phyloP scores from a whole-genome alignment of 2,329 filamentous ascomycete species.

The Akanthomyces muscarius region DNA sequence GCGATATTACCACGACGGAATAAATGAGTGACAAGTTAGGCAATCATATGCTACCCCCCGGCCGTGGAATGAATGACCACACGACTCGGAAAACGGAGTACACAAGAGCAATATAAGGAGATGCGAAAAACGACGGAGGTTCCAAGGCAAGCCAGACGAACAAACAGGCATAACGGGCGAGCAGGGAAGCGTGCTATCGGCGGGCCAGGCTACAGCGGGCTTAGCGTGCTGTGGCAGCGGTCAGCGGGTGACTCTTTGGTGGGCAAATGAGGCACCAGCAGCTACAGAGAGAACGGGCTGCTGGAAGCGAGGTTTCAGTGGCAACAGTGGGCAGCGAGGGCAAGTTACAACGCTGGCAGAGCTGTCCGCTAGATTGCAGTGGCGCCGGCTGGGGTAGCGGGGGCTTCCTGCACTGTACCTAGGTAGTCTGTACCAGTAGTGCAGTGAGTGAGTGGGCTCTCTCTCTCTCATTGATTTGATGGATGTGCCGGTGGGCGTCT shows the following conservation, averaged over 20 bases:
- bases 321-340: too few species aligned
- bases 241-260: not conserved
- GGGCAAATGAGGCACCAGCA: not conserved
- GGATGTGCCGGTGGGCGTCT: too few species aligned
- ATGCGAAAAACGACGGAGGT: not conserved
- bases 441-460: too few species aligned
- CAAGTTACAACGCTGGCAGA: too few species aligned
- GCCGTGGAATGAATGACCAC: not conserved
- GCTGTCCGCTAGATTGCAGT: too few species aligned
- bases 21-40: not conserved
- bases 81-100: not conserved
- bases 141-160: not conserved
- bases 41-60: not conserved
- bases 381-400: too few species aligned
- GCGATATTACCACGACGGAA: constrained; percentile 1
- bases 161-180: not conserved
- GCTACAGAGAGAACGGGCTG: not conserved
- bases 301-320: too few species aligned
- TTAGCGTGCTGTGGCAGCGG: not conserved
- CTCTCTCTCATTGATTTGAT: too few species aligned
- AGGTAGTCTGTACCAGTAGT: too few species aligned
- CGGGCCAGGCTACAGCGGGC: not conserved
- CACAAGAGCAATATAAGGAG: not conserved
- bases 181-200: not conserved
- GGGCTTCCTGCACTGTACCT: too few species aligned